A percentile compares a stretch with the other conserved stretches of the same genome.
These are phyloP conservation scores for Sparassis latifolia DNA, from an alignment of 1,284 basidiomycete genomes.

Conservation along the genomic window DNA sequence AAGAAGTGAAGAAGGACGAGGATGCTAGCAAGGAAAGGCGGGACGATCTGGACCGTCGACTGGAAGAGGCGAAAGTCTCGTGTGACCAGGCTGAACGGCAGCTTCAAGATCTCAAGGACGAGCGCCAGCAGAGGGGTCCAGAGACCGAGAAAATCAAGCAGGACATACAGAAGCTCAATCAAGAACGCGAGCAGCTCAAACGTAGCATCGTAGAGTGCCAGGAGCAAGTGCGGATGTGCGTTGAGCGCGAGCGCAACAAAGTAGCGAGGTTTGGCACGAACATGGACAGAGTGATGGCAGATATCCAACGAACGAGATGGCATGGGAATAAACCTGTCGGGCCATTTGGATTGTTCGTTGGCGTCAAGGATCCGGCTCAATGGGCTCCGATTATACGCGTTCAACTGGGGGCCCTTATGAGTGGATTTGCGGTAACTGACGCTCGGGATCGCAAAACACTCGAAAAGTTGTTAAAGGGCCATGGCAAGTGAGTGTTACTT, in stretches of 20 bases:
- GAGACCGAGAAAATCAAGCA: slow-evolving; percentile 27
- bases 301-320: slow-evolving; percentile 58
- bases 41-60: slow-evolving; percentile 44
- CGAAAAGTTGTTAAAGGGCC: slow-evolving; percentile 50
- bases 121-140: slow-evolving; percentile 25
- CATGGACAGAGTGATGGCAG: slow-evolving; percentile 52
- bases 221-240: slow-evolving; percentile 40
- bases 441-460: slow-evolving; percentile 60
- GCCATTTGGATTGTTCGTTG: slow-evolving; percentile 79
- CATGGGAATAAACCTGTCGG: slow-evolving; percentile 73
- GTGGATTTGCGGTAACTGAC: slow-evolving; percentile 76
- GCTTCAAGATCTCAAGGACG: slow-evolving; percentile 30
- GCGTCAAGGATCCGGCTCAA: slow-evolving; percentile 57
- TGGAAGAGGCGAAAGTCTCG: slow-evolving; percentile 35
- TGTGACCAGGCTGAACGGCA: slow-evolving; percentile 17
- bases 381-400: slow-evolving; percentile 69
- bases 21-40: slow-evolving; percentile 54
- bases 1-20: slow-evolving; percentile 50
- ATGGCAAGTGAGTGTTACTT: slow-evolving; percentile 47
- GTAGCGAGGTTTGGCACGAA: slow-evolving; percentile 60
- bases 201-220: slow-evolving; percentile 37
- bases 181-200: slow-evolving; percentile 26
- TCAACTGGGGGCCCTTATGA: slow-evolving; percentile 59
- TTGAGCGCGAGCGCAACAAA: slow-evolving; percentile 44
- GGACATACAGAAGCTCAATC: slow-evolving; percentile 30